These are phyloP conservation scores for Boletus edulis DNA, from an alignment of 768 basidiomycete species.

Conservation along the genomic window DNA sequence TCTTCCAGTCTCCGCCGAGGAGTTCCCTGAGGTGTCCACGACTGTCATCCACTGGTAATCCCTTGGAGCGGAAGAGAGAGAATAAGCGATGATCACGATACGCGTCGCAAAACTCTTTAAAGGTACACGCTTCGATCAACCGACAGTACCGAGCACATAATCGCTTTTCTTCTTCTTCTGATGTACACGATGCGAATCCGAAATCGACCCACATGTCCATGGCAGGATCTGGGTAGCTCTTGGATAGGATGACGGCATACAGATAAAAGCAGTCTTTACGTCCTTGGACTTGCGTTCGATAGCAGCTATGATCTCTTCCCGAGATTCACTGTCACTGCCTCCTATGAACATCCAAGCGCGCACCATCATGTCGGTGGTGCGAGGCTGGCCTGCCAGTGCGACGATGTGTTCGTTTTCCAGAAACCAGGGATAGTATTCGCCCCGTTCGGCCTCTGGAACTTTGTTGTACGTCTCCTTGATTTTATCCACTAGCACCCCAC, in stretches of 20 bases:
- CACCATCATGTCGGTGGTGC: neutral
- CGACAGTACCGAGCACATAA: neutral
- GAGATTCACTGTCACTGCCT: neutral
- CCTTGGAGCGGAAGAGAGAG: neutral
- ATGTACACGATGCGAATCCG: constrained; percentile 1
- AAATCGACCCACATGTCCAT: neutral
- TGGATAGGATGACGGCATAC: neutral
- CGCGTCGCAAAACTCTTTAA: constrained; percentile 2
- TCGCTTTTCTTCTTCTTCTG: neutral
- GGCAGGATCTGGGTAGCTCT: neutral
- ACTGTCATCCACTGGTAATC: neutral
- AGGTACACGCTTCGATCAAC: neutral
- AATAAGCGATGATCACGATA: neutral
- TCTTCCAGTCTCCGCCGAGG: neutral
- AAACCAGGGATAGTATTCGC: constrained; percentile 1
- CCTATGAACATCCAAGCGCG: neutral
- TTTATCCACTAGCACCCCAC: neutral
- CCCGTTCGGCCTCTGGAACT: neutral
- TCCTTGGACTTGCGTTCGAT: neutral
- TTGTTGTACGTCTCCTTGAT: neutral
- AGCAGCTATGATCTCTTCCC: neutral
- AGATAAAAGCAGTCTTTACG: neutral
- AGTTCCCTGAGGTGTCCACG: neutral
- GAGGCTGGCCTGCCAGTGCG: neutral
- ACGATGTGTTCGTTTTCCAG: constrained; percentile 4